Evolutionary conservation across 2,329 filamentous ascomycete species (phyloP), one percentile per base, ranked within the genome.

Genomic region (Zymoseptoria passerinii): DNA sequence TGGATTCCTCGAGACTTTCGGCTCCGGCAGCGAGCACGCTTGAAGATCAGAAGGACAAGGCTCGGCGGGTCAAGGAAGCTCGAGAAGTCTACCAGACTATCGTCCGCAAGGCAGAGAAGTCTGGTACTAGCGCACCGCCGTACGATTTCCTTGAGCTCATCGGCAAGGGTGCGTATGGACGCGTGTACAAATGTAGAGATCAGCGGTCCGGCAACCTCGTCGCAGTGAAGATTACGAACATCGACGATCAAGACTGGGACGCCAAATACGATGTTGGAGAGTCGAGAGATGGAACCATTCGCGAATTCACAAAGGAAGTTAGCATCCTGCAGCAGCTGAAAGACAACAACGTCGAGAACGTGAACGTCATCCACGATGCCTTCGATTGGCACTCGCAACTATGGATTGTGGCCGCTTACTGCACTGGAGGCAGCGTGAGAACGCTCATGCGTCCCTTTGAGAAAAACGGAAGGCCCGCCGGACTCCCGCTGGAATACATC

Each of bases 331-430:
- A 89, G 67, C 78, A 88, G 58, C 78, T 95, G 54, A 85, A 86
- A 67, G 86, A 89, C 64, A 87, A 81, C 64, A 86, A 85, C 52
- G 89, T 89, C 18, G 82, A 83, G 65, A 92, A 92, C 69, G 85
- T 95, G 74, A 94, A 92, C 70, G 82, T 86, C 66, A 87, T 92
- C 54, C 85, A 92, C 66, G 89, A 92, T 64, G 88, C 88, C 4
- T 80, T 92, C 19, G 84, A 88, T 8, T 84, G 92, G 44, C 87
- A 88, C 49, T 85, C 88, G 65, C 83, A 89, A 60, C 86, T 95
- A 76, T 95, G 90, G 90, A 89, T 94, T 77, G 84, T 94, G 57
- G 92, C 88, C 59, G 89, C 94, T 74, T 91, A 92, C 72, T 92
- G 89, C 67, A 88, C 87, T 5, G 90, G 90, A 61, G 90, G 90